A percentile compares a stretch with the other conserved stretches of the same genome.
phyloP scores from a whole-genome alignment of 2,329 filamentous ascomycete species.

The Didymosphaeria variabile region DNA sequence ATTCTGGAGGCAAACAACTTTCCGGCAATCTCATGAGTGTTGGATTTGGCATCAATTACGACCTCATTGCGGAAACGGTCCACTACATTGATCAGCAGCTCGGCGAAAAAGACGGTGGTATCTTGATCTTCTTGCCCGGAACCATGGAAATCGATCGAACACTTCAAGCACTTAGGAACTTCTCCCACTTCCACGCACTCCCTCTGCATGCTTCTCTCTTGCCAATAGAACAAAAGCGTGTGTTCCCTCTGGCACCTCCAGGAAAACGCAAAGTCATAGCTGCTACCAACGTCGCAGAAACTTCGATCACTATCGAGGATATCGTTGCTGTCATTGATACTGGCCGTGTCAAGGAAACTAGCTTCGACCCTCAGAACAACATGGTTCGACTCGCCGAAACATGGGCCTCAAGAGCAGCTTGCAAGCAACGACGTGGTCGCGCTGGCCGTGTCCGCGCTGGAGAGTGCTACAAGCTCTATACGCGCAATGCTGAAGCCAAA shows the following conservation, averaged over 20 bases:
- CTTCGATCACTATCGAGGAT: slow-evolving; percentile 97
- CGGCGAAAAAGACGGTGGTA: slow-evolving; percentile 77
- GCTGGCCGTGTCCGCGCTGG: slow-evolving; percentile 92
- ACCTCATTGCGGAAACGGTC: slow-evolving; percentile 81
- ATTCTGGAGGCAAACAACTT: slow-evolving; percentile 57
- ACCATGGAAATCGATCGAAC: slow-evolving; percentile 90
- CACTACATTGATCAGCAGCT: slow-evolving; percentile 83
- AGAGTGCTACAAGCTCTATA: slow-evolving; percentile 95
- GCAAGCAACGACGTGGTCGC: slow-evolving; percentile 91
- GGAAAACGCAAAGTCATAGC: slow-evolving; percentile 93
- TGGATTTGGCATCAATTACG: slow-evolving; percentile 88
- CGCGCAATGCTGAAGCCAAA: slow-evolving; percentile 77
- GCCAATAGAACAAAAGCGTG: slow-evolving; percentile 84
- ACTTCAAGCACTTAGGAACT: slow-evolving; percentile 71
- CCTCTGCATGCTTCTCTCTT: slow-evolving; percentile 92
- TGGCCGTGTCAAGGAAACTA: slow-evolving; percentile 95
- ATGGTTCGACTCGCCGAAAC: slow-evolving; percentile 95
- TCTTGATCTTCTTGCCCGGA: slow-evolving; percentile 94
- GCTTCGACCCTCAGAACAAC: slow-evolving; percentile 89
- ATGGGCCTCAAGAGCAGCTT: slow-evolving; percentile 93
- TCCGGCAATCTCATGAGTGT: slow-evolving; percentile 54
- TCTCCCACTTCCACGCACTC: slow-evolving; percentile 76
- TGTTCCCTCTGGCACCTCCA: slow-evolving; percentile 78
- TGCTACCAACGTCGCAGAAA: slow-evolving; percentile 96
- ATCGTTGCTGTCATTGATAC: slow-evolving; percentile 96